phyloP scores from a whole-genome alignment of 1,139 yeast species.

The Pichia sp. region DNA sequence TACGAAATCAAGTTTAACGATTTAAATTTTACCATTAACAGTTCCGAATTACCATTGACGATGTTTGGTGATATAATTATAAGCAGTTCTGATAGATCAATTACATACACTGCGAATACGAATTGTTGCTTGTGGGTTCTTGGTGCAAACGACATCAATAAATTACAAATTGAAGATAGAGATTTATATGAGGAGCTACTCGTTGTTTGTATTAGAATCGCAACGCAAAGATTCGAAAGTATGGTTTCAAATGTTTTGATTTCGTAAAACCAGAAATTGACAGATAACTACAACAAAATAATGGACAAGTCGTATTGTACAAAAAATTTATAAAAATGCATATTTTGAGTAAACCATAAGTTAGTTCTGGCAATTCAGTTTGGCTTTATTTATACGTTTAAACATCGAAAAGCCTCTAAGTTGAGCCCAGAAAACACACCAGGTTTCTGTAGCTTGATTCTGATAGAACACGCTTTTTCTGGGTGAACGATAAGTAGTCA shows the following conservation, averaged over 20 bases:
- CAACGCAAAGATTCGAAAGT: slow-evolving; percentile 67
- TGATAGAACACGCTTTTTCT: too few species aligned
- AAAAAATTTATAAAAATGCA: too few species aligned
- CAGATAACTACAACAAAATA: too few species aligned
- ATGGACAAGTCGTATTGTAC: too few species aligned
- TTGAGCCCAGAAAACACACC: too few species aligned
- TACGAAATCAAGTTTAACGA: slow-evolving; percentile 41
- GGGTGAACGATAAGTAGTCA: too few species aligned
- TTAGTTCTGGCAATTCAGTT: too few species aligned
- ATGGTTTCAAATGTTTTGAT: slow-evolving; percentile 63
- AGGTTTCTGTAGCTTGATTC: too few species aligned
- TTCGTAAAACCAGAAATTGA: too few species aligned
- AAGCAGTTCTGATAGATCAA: slow-evolving; percentile 33
- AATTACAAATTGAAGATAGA: slow-evolving; percentile 15
- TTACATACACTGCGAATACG: slow-evolving; percentile 37
- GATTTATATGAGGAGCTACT: slow-evolving; percentile 64
- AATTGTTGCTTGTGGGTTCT: slow-evolving; percentile 72
- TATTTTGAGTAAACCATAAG: too few species aligned
- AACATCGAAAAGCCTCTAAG: too few species aligned
- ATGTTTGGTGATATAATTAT: slow-evolving; percentile 67
- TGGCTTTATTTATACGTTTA: too few species aligned
- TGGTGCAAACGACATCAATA: slow-evolving; percentile 31
- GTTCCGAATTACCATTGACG: slow-evolving; percentile 66
- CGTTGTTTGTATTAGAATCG: slow-evolving; percentile 53
- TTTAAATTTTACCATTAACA: slow-evolving; percentile 61